Evolutionary conservation across 176 grass and related monocot species (phyloP), one percentile per base, ranked within the genome.

Genomic region (Avena sativa): DNA sequence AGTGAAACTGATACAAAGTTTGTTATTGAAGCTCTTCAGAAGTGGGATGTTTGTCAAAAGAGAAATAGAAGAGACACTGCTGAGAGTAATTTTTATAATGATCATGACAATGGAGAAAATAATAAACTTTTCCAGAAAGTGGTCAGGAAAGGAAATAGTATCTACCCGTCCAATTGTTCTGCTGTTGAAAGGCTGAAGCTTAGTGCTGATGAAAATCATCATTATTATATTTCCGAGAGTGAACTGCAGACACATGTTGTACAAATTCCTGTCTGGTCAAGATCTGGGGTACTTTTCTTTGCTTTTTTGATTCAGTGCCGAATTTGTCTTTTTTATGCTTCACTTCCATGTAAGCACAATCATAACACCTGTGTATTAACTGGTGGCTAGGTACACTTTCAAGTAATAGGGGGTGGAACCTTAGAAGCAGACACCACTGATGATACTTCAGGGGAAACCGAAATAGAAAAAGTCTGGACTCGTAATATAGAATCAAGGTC

Each of bases 11-110:
- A 92, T 84, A 91, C 79, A 53, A 87, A 84, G 63, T 98, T 91
- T 74, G 89, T 96, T 67, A 90, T 98, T 32, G 94, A 96, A 71
- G 90, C 97, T 72, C 86, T 98, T 90, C 93, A 98, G 67, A 98
- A 98, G 60, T 98, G 97, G 97, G 97, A 98, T 89, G 83, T 98
- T 70, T 96, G 97, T 85, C 87, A 94, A 71, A 98, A 96, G 78
- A 89, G 71, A 83, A 96, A 93, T 48, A 89, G 90, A 86, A 92
- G 89, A 82, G 97, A 96, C 52, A 84, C 74, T 40, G 80, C 76
- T 47, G 90, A 98, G 63, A 93, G 84, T 87, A 82, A 93, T 74
- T 87, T 87, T 48, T 93, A 93, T 74, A 84, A 69, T 78, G 92
- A 98, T 80, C 88, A 91, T 94, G 92, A 91, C n/a, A 88, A 83